These are phyloP conservation scores for Podospora appendiculata DNA, from an alignment of 495 filamentous ascomycete genomes.

Conservation along the genomic window DNA sequence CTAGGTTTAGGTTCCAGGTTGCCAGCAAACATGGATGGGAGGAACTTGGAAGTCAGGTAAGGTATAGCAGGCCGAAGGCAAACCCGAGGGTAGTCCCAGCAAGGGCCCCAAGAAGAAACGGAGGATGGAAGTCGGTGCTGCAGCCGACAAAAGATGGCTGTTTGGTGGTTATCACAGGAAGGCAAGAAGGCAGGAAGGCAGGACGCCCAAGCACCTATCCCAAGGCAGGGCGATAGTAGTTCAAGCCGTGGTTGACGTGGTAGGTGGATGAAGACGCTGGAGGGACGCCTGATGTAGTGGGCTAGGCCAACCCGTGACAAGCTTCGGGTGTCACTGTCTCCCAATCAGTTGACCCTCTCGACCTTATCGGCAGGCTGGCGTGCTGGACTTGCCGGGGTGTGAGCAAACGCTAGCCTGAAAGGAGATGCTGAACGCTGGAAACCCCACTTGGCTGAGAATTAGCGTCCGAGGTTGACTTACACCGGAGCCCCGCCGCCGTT, in stretches of 20 bases:
- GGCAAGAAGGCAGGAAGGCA: too few species aligned
- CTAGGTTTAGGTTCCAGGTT: too few species aligned
- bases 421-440: too few species aligned
- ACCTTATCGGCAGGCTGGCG: conserved; percentile 13
- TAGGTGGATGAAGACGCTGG: neutral
- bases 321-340: conserved; percentile 11
- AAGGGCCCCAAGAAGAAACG: neutral
- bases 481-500: too few species aligned
- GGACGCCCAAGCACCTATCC: too few species aligned
- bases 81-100: neutral
- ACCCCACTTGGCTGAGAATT: too few species aligned
- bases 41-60: neutral
- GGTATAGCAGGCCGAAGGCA: neutral
- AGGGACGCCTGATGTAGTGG: conserved; percentile 7
- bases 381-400: too few species aligned
- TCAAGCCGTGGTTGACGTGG: conserved; percentile 8
- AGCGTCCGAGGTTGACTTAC: too few species aligned
- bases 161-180: neutral
- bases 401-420: too few species aligned
- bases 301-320: conserved; percentile 19
- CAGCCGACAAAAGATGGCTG: neutral
- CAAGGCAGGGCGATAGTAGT: neutral
- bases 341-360: conserved; percentile 22
- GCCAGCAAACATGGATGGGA: too few species aligned
- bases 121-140: neutral